A percentile compares a stretch with the other conserved stretches of the same genome.
phyloP scores from a whole-genome alignment of 148 eudicot species.

The Selenicereus undatus region DNA sequence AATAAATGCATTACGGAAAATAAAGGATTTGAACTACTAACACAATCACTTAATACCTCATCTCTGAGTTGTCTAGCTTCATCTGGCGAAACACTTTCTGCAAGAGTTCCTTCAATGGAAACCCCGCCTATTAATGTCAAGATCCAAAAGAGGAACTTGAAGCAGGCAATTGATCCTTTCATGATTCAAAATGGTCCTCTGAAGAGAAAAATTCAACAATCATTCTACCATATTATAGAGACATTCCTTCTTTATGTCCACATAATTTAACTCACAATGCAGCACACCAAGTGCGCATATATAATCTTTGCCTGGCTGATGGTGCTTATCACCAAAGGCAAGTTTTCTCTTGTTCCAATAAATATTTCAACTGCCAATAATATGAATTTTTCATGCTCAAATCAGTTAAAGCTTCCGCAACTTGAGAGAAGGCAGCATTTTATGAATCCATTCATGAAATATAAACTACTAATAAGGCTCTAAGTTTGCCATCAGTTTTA shows the following conservation, averaged over 20 bases:
- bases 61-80: conserved; percentile 84
- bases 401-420: neutral
- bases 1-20: neutral
- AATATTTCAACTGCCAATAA: neutral
- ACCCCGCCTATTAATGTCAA: conserved; percentile 17
- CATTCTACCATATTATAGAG: neutral
- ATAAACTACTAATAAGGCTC: neutral
- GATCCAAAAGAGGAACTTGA: conserved; percentile 25
- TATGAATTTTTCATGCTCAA: neutral
- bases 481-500: neutral
- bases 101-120: conserved; percentile 32
- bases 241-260: neutral
- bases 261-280: neutral
- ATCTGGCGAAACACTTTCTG: conserved; percentile 65
- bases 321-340: neutral
- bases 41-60: conserved; percentile 45
- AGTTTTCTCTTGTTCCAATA: neutral
- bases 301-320: neutral
- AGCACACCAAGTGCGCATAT: neutral
- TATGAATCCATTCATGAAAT: neutral
- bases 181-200: conserved; percentile 21
- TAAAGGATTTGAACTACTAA: neutral
- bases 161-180: conserved; percentile 25
- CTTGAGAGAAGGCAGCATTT: neutral
- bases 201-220: neutral